Percentiles rank a stretch among this genome's conserved stretches.
Conservation (phyloP, 352 stramenopile genomes). For the Lagenidium sp. region DNA sequence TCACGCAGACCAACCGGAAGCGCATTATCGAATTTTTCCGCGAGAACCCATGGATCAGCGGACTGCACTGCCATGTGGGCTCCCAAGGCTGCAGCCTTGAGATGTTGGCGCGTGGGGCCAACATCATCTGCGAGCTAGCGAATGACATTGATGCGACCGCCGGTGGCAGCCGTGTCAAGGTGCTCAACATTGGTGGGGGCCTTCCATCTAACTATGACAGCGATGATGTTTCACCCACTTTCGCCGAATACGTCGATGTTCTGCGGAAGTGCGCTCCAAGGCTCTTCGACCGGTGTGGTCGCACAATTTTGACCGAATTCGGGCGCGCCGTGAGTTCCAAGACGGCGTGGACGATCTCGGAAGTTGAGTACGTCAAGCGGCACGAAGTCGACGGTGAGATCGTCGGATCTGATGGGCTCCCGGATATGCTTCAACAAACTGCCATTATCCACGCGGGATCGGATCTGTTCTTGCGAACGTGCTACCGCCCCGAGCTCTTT, state of each 20-base stretch:
- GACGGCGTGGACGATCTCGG: constrained; percentile 75
- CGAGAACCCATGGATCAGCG: constrained; percentile 83
- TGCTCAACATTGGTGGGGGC: constrained; percentile 90
- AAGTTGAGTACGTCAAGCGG: constrained; percentile 88
- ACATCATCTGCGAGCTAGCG: constrained; percentile 65
- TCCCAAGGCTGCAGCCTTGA: constrained; percentile 79
- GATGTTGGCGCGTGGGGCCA: constrained; percentile 75
- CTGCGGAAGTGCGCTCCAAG: constrained; percentile 58
- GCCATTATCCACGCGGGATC: constrained; percentile 87
- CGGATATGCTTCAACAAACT: constrained; percentile 35
- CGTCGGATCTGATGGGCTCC: constrained; percentile 2
- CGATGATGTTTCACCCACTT: constrained; percentile 58
- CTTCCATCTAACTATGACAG: constrained; percentile 86
- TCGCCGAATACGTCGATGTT: constrained; percentile 73
- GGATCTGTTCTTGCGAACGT: constrained; percentile 85
- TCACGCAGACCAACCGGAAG: constrained; percentile 40
- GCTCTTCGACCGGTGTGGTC: constrained; percentile 71
- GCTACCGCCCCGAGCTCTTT: constrained; percentile 77
- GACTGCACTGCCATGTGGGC: constrained; percentile 84
- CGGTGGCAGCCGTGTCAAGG: constrained; percentile 60
- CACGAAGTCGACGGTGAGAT: constrained; percentile 24
- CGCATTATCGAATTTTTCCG: constrained; percentile 65
- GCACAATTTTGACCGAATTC: constrained; percentile 89
- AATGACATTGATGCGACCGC: constrained; percentile 71
- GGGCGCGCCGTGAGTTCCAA: constrained; percentile 82